Evolutionary conservation across 257 asterid species (phyloP), one percentile per base, ranked within the genome.

Genomic region (Petrea volubilis): DNA sequence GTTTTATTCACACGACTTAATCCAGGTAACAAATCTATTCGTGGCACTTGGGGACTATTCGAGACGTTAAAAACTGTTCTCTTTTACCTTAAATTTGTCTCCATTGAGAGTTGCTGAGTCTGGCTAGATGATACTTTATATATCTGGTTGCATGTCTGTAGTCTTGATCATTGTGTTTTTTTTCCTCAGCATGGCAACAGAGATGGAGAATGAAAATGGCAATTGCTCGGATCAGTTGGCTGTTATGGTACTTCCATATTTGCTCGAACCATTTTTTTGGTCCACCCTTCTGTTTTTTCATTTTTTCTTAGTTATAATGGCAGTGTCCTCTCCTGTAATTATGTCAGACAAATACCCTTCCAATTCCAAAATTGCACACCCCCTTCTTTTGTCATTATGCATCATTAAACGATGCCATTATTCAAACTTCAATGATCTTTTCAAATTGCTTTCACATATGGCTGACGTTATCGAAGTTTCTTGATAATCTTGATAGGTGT

Each of bases 171-270:
- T 41, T 62, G 18, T 60, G 31, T 56, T 60, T 44, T 64, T 67
- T 12, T 51, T 49, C 29, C 65, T 76, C 78, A 74, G 83, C 70
- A 47, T 55, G 27, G 56, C 73, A 47, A 46, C 66, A 44, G 80
- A 50, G 9, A 31, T 66, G 7, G 74, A 68, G 51, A 52, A 68
- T 10, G 76, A 68, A 46, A 43, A 74, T 28, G 71, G 62, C 6
- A 33, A 24, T 57, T 67, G 74, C 72, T 61, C 76, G 6, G 51
- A 69, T 53, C 74, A 71, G 58, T 51, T 59, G 41, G 80, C 80
- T 65, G 61, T 44, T 56, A 31, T 15, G 78, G 85, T 84, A 68
- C 58, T 41, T 62, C n/a, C 33, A 53, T 56, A 34, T 14, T n/a
- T 71, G 31, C 72, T 53, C 21, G 1, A 61, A 67, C 41, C 44